Percentiles rank a stretch among this genome's conserved stretches.
phyloP scores from a whole-genome alignment of 441 rosid species.

The Mallotus repandus region DNA sequence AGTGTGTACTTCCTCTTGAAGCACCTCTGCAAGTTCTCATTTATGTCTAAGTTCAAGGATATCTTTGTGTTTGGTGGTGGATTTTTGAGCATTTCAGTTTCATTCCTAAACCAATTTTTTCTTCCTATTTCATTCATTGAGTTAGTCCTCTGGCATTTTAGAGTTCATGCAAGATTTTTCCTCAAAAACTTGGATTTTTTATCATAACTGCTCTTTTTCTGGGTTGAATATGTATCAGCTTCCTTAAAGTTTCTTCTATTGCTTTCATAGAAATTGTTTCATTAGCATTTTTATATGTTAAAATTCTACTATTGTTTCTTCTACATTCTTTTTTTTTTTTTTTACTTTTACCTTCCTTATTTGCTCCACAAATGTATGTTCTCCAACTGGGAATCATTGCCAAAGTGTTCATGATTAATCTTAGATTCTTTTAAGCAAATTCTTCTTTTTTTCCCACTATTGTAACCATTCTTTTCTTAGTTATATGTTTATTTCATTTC shows the following conservation, averaged over 20 bases:
- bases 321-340: constrained; percentile 9
- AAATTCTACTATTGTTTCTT: neutral
- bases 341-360: neutral
- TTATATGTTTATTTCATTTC: neutral
- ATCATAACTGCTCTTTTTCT: constrained; percentile 8
- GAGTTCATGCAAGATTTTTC: too few relatives aligned
- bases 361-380: neutral
- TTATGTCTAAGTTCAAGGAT: constrained; percentile 7
- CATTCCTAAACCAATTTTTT: constrained; percentile 6
- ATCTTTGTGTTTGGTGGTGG: neutral
- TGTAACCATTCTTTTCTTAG: neutral
- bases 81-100: constrained; percentile 9
- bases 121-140: constrained; percentile 15
- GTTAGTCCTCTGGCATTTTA: neutral
- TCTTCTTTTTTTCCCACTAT: neutral
- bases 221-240: constrained; percentile 7
- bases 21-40: constrained; percentile 11
- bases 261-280: constrained; percentile 7
- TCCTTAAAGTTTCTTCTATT: constrained; percentile 15
- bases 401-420: neutral
- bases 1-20: constrained; percentile 10
- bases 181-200: neutral
- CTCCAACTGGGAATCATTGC: neutral
- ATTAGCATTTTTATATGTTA: constrained; percentile 2
- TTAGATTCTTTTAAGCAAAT: neutral